Base-by-base conservation (phyloP, 768 basidiomycete genomes). In the Grammothele lineata region DNA sequence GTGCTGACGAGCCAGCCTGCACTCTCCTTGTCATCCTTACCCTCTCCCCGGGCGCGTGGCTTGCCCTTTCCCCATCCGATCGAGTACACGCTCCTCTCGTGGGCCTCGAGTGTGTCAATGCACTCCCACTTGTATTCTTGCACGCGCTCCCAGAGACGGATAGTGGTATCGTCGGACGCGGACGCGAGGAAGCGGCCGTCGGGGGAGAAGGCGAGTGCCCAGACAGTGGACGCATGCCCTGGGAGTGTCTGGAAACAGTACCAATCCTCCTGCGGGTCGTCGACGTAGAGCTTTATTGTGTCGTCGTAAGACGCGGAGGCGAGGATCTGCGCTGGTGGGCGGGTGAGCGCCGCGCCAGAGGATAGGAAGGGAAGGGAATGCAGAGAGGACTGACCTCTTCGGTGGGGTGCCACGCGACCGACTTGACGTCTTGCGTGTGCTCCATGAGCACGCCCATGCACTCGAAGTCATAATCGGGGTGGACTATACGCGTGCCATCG, bases 221-320 rank as follows among this genome's bases (percentile, higher is more conserved):
- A 99, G 12, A 99, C 93, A 0, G 96, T 99, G 11, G 87, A 90
- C 0, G 70, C 58, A 58, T 96, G 92, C 8, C 88, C 90, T 0
- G 75, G 75, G 3, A 97, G 74, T 1, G 92, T 94, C 48, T 80
- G 64, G 53, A 92, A 87, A 59, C 85, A 86, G 57, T 78, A 89
- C 92, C 96, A 98, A 63, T 99, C 96, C 51, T 95, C 91, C 22
- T 81, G 80, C 0, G 92, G 92, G 62, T 97, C 94, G 58, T 98
- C 93, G 44, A 88, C 68, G 66, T 94, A 93, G 23, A 99, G 79
- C 51, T 90, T 92, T 63, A 99, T 87, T 2, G 88, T 92, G 57
- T 97, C 94, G 61, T 99, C 96, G 68, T 98, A 99, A 0, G 95
- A 97, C 3, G 83, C 90, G 2, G 95, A 97, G 22, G 95, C 95